These are phyloP conservation scores for Stropharia rugosoannulata DNA, from an alignment of 768 basidiomycete species.

Conservation along the genomic window DNA sequence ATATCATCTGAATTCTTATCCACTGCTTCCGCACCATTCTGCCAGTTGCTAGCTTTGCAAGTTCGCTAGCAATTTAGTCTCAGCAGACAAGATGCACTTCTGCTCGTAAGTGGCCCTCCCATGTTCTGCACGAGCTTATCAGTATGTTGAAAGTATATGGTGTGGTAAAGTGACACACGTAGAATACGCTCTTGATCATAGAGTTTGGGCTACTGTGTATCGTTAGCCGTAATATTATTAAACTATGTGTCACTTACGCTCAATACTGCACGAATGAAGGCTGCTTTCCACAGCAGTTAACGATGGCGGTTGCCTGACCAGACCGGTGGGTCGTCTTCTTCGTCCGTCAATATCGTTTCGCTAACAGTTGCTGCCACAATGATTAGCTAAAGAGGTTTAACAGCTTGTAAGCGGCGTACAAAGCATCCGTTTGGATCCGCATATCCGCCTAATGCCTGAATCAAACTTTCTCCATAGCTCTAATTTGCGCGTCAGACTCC, in stretches of 20 bases:
- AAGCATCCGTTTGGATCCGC: conserved; percentile 67
- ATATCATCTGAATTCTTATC: conserved; percentile 33
- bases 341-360: conserved; percentile 50
- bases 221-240: not conserved
- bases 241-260: conserved; percentile 48
- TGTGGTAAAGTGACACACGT: conserved; percentile 82
- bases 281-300: conserved; percentile 88
- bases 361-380: conserved; percentile 37
- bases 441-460: conserved; percentile 77
- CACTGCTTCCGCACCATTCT: conserved; percentile 49
- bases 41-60: conserved; percentile 58
- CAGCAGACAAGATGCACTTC: conserved; percentile 80
- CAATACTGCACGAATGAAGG: conserved; percentile 76
- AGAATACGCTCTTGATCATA: conserved; percentile 78
- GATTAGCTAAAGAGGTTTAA: not conserved
- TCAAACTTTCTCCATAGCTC: conserved; percentile 79
- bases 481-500: conserved; percentile 24
- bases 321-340: conserved; percentile 47
- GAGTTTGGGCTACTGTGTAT: conserved; percentile 48
- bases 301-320: conserved; percentile 79
- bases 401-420: conserved; percentile 34
- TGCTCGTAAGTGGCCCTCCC: conserved; percentile 97
- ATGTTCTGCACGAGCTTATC: conserved; percentile 76
- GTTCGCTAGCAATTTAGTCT: conserved; percentile 70
- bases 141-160: conserved; percentile 64